phyloP scores from a whole-genome alignment of 2,329 filamentous ascomycete genomes.

The Piedraia hortae region DNA sequence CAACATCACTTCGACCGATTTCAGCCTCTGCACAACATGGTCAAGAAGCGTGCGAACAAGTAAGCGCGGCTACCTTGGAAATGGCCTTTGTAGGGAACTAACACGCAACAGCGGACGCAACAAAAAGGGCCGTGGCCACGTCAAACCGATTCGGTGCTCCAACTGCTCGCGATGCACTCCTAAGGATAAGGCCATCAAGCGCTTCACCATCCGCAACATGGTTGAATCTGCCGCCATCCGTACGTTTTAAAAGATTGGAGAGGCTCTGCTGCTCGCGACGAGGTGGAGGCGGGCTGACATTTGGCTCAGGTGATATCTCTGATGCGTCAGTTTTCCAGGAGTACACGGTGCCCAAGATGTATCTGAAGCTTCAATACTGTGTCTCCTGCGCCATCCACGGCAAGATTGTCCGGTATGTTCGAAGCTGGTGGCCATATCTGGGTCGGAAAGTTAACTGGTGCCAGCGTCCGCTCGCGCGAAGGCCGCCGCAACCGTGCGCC shows the following conservation, averaged over 20 bases:
- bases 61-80: constrained; percentile 20
- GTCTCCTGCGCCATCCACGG: constrained; percentile 99
- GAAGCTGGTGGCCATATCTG: constrained; percentile 1
- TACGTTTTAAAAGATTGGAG: constrained; percentile 27
- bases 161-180: constrained; percentile 62
- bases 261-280: background rate
- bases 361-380: constrained; percentile 99
- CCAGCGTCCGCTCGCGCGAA: constrained; percentile 83
- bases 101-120: constrained; percentile 89
- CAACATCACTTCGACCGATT: too few relatives aligned
- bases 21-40: too few relatives aligned
- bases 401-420: constrained; percentile 98
- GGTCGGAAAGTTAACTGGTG: constrained; percentile 3
- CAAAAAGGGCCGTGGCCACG: constrained; percentile 99
- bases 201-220: constrained; percentile 99
- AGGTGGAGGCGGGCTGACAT: constrained; percentile 2
- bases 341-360: constrained; percentile 99
- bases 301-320: constrained; percentile 82
- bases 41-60: constrained; percentile 53
- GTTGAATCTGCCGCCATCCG: constrained; percentile 98
- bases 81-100: too few relatives aligned
- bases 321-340: constrained; percentile 97
- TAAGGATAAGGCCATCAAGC: constrained; percentile 99
- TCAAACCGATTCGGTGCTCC: constrained; percentile 93
- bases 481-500: constrained; percentile 98